Evolutionary conservation across 495 filamentous ascomycete genomes (phyloP), one percentile per base, ranked within the genome.

Genomic region (Thermochaetoides thermophila): DNA sequence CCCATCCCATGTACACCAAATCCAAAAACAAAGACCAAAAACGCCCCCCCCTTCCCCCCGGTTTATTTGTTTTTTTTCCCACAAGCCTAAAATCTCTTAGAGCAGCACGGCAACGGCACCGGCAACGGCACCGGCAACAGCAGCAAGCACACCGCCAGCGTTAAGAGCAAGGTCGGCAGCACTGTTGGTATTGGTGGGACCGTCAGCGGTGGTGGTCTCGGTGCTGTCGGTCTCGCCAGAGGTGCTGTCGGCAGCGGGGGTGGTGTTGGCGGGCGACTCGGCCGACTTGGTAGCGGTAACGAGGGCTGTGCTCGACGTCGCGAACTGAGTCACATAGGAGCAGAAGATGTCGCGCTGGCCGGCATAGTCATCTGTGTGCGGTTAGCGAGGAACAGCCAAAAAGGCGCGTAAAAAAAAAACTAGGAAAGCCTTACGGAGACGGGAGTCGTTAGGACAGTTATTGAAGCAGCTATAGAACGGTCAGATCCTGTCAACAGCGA

Each of bases 391-490:
- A 2, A n/a, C n/a, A n/a, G n/a, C 11, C 20, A 14, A 19, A 28
- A 9, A 3, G 26, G 5, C 8, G 3, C 8, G 25, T 9, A 9
- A 10, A 3, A 10, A 6, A 6, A 7, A 21, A 7, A 9, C 6
- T 7, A 11, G 5, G 15, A 12, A 20, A 15, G 25, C 30, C 50
- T 34, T 37, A 54, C 50, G 13, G 5, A 25, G 18, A 4, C 56
- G 49, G 27, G 32, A 19, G 34, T 66, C 59, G 46, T 59, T 52
- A 35, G 61, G 61, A 48, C 61, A 66, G 59, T 63, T 63, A 53
- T 61, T 56, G 46, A 52, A 66, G 56, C 61, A 64, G 10, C 57
- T 63, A 38, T 14, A 13, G 7, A 4, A 5, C 8, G 9, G 17
- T 0, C 14, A 8, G 6, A 2, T 21, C 13, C 18, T 26, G 29